Base-by-base conservation (phyloP, 177 flowering plant species). In the Vitis hybrid region DNA sequence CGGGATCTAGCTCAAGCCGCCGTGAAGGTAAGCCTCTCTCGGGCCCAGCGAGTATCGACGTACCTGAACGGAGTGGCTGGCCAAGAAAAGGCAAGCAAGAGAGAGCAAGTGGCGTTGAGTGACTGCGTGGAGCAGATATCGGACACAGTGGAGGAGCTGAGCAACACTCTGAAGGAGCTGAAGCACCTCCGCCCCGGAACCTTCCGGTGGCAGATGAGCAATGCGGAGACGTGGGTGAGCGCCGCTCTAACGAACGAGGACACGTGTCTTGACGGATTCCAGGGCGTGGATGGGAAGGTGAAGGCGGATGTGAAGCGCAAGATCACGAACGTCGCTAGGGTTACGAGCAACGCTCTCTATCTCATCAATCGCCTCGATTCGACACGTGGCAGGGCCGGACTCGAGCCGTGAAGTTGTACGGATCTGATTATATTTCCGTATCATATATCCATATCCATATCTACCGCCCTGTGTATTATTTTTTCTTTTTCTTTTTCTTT, bases 231-330 rank as follows among this genome's bases (percentile, higher is more conserved):
- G 15, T 93, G 96, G 96, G 94, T 87, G 55, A 89, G 94, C 63
- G 94, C 98, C 6, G 96, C 96, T 1, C 59, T 93, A 68, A 88
- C 98, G n/a, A 76, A 93, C 70, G 96, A 91, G 65, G 93, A 90
- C 77, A 88, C 96, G 17, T 93, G 98, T 74, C 82, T 86, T 9
- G 96, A 91, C 61, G 98, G 94, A 62, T 93, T 91, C 65, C 66
- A 77, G 24, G 81, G 63, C 17, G 85, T 84, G 6, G 80, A 68
- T 15, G 86, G 85, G 35, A 63, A 71, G 71, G 70, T 86, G 11
- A 87, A 82, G 81, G 8, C 52, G 12, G 90, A 84, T 55, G 87
- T 91, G 32, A 74, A 65, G 76, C 64, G 66, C 60, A 86, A 74
- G 82, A 79, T 91, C 30, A 71, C 66, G 3, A 81, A 80, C 13